Evolutionary conservation across 441 rosid species (phyloP), one percentile per base, ranked within the genome.

Genomic region (Dalechampia spathulata): DNA sequence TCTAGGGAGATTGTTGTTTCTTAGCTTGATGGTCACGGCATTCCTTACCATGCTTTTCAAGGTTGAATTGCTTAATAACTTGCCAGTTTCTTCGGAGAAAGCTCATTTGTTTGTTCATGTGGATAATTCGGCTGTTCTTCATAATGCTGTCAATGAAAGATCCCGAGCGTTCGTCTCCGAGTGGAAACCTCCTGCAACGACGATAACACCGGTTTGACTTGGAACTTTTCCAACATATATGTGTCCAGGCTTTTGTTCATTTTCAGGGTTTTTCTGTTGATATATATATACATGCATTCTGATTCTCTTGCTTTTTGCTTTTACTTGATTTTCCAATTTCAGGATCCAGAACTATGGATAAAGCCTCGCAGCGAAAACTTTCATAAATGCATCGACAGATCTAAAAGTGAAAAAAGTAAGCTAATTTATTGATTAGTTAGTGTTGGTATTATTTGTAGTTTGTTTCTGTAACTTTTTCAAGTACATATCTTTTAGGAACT

Each of bases 281-380:
- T 30, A 30, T 4, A 3, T 30, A 8, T 30, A 3, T 3, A 4
- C 4, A 30, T 30, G 34, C 5, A 3, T 30, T 30, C 34, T 30
- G 8, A 30, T 30, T 30, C 34, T 30, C 4, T 3, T 30, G 8
- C 34, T 30, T 30, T 8, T 8, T 30, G 8, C 34, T 30, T 3
- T 8, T 30, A 30, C 34, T 30, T 4, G 8, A 30, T 30, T 69
- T 49, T 7, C 21, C 2, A 40, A 52, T 7, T 1, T 39, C 70
- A 78, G 83, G 62, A 38, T 48, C 70, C 68, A 15, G 68, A 74
- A 41, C 72, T 78, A 32, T 75, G 81, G 86, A 70, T 4, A 72
- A 73, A 75, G 12, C 76, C 79, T 9, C 43, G 43, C 20, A 58
- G 69, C 15, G 65, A 67, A 16, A 58, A 47, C 45, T 65, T 60